Evolutionary conservation across 2,329 filamentous ascomycete species (phyloP).

Genomic region (Rutstroemia sp.): DNA sequence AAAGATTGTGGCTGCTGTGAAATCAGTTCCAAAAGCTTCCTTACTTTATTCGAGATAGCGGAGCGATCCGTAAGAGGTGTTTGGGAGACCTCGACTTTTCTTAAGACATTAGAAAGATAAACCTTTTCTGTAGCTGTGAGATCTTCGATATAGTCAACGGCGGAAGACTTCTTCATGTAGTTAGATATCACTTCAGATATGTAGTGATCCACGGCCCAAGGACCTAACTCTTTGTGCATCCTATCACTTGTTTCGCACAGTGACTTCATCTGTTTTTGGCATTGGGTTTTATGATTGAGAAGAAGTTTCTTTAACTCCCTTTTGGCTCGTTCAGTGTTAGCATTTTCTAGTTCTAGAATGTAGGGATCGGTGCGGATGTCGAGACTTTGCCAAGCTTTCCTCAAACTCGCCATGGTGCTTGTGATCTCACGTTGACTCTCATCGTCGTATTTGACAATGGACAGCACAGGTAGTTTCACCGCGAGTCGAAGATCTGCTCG

Average conservation of each 20-base stretch:
- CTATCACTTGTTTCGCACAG: constrained; percentile 43
- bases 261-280: constrained; percentile 46
- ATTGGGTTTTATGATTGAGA: constrained; percentile 41
- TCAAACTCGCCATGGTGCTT: constrained; percentile 17
- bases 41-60: constrained; percentile 51
- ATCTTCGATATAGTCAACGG: constrained; percentile 33
- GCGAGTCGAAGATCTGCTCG: constrained; percentile 38
- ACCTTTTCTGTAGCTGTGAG: constrained; percentile 39
- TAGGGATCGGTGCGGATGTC: constrained; percentile 56
- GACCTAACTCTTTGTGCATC: constrained; percentile 47
- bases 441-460: constrained; percentile 14
- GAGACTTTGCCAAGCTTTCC: constrained; percentile 30
- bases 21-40: constrained; percentile 47
- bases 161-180: constrained; percentile 39
- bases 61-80: constrained; percentile 48
- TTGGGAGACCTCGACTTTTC: constrained; percentile 28
- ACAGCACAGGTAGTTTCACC: constrained; percentile 23
- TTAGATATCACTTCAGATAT: constrained; percentile 39
- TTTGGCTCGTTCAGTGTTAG: constrained; percentile 35
- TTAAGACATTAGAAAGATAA: constrained; percentile 46
- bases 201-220: constrained; percentile 63
- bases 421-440: constrained; percentile 6
- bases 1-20: constrained; percentile 36
- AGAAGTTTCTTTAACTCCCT: constrained; percentile 34
- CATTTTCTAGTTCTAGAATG: constrained; percentile 39